phyloP scores from a whole-genome alignment of 768 basidiomycete species.

The Boletales sp. region DNA sequence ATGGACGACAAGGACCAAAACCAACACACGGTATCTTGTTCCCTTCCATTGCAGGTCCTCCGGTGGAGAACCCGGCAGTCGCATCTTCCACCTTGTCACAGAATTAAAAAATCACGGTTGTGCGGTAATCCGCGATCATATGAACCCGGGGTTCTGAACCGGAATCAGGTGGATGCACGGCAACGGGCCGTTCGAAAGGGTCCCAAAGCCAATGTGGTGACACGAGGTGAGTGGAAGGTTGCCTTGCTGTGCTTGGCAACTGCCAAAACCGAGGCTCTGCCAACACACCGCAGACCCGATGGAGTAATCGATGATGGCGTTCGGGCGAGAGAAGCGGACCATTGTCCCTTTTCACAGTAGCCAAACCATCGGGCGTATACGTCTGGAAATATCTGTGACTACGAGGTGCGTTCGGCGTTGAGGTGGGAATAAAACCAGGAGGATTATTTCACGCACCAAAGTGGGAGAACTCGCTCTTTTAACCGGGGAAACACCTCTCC shows the following conservation, averaged over 20 bases:
- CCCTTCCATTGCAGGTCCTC: conserved; percentile 2
- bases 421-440: neutral
- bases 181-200: conserved; percentile 1
- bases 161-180: conserved; percentile 11
- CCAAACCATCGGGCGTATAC: neutral
- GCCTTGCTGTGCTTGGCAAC: conserved; percentile 2
- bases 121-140: conserved; percentile 8
- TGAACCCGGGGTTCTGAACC: neutral
- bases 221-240: conserved; percentile 17
- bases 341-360: conserved; percentile 1
- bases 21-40: neutral
- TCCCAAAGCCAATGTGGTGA: neutral
- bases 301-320: neutral
- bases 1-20: conserved; percentile 5
- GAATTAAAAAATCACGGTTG: conserved; percentile 20
- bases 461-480: neutral
- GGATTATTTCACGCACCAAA: conserved; percentile 1
- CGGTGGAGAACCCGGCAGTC: conserved; percentile 4
- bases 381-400: conserved; percentile 5
- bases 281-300: conserved; percentile 1
- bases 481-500: neutral
- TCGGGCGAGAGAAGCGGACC: neutral
- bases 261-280: conserved; percentile 1
- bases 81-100: conserved; percentile 8
- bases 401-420: conserved; percentile 1